phyloP scores from a whole-genome alignment of 306 rosid species.

The Comarum palustre region DNA sequence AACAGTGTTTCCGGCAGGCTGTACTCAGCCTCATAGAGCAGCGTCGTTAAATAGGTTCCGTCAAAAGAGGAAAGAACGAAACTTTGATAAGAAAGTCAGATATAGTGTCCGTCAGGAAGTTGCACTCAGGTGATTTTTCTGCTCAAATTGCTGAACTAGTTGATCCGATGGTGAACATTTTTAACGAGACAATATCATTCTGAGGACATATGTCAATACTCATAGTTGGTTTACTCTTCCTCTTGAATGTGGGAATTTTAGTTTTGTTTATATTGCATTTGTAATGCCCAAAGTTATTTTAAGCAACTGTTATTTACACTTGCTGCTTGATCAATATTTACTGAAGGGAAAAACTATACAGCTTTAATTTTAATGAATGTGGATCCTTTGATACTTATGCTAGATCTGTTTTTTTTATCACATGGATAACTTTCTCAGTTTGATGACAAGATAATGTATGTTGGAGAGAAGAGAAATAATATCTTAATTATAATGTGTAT shows the following conservation, averaged over 20 bases:
- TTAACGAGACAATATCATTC: background rate
- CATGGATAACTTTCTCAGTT: background rate
- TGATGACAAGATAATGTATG: background rate
- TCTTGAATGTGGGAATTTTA: background rate
- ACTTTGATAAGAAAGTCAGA: constrained; percentile 94
- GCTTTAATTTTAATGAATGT: background rate
- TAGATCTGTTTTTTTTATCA: background rate
- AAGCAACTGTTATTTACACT: background rate
- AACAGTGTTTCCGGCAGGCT: constrained; percentile 50
- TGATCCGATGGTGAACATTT: background rate
- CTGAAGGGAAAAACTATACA: background rate
- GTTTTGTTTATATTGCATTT: background rate
- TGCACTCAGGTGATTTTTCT: constrained; percentile 70
- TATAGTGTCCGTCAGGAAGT: constrained; percentile 96
- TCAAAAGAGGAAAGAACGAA: constrained; percentile 87
- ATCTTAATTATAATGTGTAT: background rate
- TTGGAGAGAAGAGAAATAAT: background rate
- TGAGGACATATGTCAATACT: background rate
- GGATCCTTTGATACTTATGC: background rate
- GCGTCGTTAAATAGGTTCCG: constrained; percentile 81
- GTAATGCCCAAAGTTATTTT: background rate
- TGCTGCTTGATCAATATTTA: background rate
- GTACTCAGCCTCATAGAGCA: constrained; percentile 78
- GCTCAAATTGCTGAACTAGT: background rate
- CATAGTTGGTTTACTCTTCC: background rate